phyloP scores from a whole-genome alignment of 2,329 filamentous ascomycete species.

The Penicillium sp. region DNA sequence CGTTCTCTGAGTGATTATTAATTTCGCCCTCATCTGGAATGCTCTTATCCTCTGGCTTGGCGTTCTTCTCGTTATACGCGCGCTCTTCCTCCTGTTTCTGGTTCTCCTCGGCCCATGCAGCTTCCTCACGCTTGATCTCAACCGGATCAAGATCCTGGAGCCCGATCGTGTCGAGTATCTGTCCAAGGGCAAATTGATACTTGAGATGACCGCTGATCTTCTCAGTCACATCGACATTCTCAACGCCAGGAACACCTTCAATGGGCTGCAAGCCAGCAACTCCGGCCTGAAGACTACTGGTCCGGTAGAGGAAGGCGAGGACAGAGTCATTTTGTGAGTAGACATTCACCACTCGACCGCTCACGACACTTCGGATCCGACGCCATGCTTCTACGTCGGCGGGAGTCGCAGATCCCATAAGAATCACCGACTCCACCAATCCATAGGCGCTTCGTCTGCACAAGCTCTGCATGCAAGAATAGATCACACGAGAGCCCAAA shows the following conservation, averaged over 20 bases:
- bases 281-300: conserved; percentile 73
- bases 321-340: conserved; percentile 84
- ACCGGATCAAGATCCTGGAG: conserved; percentile 59
- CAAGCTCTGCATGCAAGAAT: conserved; percentile 69
- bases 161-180: conserved; percentile 59
- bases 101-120: conserved; percentile 36
- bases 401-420: conserved; percentile 76
- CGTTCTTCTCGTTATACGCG: conserved; percentile 25
- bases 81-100: conserved; percentile 35
- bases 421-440: conserved; percentile 71
- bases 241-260: conserved; percentile 45
- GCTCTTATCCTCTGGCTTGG: conserved; percentile 19
- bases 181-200: conserved; percentile 62
- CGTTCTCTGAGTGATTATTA: conserved; percentile 10
- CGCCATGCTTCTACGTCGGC: conserved; percentile 69
- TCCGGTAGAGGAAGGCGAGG: conserved; percentile 79
- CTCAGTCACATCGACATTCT: conserved; percentile 63
- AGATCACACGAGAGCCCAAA: conserved; percentile 74
- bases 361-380: conserved; percentile 68
- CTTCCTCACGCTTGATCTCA: conserved; percentile 41
- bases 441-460: conserved; percentile 77
- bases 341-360: conserved; percentile 78
- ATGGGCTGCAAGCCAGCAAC: conserved; percentile 77
- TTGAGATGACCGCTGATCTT: conserved; percentile 63
- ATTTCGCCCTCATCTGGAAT: conserved; percentile 11